Evolutionary conservation across 2,329 filamentous ascomycete genomes (phyloP), one percentile per base, ranked within the genome.

Genomic region (Trichoderma atroviride): DNA sequence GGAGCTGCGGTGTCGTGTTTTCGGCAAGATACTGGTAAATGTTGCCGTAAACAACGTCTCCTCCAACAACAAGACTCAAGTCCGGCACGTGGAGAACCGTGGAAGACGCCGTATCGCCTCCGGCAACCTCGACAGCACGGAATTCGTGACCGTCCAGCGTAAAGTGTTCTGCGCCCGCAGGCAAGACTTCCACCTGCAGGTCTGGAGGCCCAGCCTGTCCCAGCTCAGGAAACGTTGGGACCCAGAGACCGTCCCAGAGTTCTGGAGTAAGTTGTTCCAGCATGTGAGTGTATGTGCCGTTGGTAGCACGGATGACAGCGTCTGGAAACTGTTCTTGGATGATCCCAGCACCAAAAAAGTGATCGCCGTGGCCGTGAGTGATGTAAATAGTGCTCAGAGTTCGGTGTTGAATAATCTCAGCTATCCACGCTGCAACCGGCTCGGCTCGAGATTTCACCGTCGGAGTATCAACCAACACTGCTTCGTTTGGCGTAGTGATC

Each of bases 311-410:
- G 27, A 65, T 57, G 19, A 56, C 37, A 2, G 62, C 62, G 5
- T 57, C 27, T 7, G 62, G 62, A 3, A 65, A 65, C 7, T 43
- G 35, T 24, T 65, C 52, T n/a, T 65, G 62, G 1, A 65, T 24
- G 4, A 10, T 5, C 2, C 35, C 52, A 0, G 35, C 62, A 14
- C 1, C 62, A n/a, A 65, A 57, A 24, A 65, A 47, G 52, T 65
- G 62, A 33, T 65, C 62, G 7, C 62, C 52, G 19, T 65, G 62
- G 19, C 62, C 62, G 37, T 65, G 62, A 27, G 62, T 65, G 35
- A 65, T 65, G 52, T 65, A 57, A 24, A 65, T 65, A 14, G 62
- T 65, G 52, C 52, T 65, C 13, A 65, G 9, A 6, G 43, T 65
- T 56, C 62, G 52, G 52, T 33, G 35, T 7, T 29, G 24, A 19